Evolutionary conservation across 1,284 basidiomycete species (phyloP).

Genomic region (Sphagnurus paluster): DNA sequence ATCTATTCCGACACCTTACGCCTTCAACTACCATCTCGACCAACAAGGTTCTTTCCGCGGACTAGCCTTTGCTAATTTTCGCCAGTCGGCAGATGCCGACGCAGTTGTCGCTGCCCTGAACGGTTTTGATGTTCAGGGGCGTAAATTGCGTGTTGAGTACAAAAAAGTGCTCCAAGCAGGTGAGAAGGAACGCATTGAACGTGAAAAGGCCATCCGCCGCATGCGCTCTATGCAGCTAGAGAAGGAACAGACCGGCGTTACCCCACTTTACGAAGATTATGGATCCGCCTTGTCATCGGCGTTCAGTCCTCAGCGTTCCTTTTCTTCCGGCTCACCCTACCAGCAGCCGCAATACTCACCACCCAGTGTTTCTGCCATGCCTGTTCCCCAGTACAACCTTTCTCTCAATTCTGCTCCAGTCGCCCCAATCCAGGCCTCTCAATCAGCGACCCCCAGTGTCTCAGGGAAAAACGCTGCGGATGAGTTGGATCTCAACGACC

Average conservation of each 20-base stretch:
- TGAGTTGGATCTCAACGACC: conserved; percentile 94
- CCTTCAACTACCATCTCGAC: conserved; percentile 98
- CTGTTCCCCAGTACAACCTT: conserved; percentile 58
- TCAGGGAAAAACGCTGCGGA: conserved; percentile 58
- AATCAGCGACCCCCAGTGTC: conserved; percentile 57
- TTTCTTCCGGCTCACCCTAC: conserved; percentile 59
- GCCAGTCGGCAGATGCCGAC: conserved; percentile 88
- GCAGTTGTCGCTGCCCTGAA: conserved; percentile 95
- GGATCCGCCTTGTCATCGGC: conserved; percentile 49
- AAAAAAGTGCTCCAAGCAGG: conserved; percentile 99
- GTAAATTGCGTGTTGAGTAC: conserved; percentile 98
- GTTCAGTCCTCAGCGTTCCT: conserved; percentile 65
- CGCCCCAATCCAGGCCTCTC: conserved; percentile 44
- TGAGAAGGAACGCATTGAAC: conserved; percentile 98
- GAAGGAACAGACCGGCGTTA: conserved; percentile 56
- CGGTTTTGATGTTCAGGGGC: conserved; percentile 96
- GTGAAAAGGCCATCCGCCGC: conserved; percentile 97
- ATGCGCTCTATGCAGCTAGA: conserved; percentile 97
- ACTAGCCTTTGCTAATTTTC: conserved; percentile 98
- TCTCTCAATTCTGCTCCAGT: conserved; percentile 44
- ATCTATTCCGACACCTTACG: conserved; percentile 96
- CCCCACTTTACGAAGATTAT: conserved; percentile 69
- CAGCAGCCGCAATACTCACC: conserved; percentile 64
- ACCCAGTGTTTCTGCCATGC: conserved; percentile 53
- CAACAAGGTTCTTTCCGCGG: conserved; percentile 96